Percentiles rank a stretch among this genome's conserved stretches.
phyloP scores from a whole-genome alignment of 1,284 basidiomycete genomes.

The Rhodotorula mucilaginosa region DNA sequence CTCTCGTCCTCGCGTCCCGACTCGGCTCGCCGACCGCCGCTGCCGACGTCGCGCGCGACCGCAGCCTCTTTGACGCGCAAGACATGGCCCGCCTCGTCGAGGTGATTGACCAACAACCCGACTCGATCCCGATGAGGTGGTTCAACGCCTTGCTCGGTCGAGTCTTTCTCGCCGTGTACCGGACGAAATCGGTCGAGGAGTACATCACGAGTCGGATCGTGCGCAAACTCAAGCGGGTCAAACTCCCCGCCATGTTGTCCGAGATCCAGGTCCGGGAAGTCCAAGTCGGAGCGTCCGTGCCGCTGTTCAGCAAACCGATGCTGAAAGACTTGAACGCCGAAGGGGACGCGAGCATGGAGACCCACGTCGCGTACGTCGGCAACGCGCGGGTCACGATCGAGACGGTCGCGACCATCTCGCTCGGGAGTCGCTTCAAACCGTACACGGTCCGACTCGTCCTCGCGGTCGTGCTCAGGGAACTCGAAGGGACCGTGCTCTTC shows the following conservation, averaged over 20 bases:
- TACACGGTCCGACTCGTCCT: conserved; percentile 82
- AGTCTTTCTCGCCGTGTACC: conserved; percentile 86
- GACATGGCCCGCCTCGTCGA: conserved; percentile 83
- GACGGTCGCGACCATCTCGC: conserved; percentile 73
- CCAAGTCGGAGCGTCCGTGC: conserved; percentile 77
- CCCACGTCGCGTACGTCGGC: conserved; percentile 79
- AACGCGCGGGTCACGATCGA: conserved; percentile 84
- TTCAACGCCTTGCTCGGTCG: conserved; percentile 89
- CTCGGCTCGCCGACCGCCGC: conserved; percentile 45
- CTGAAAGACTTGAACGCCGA: conserved; percentile 90
- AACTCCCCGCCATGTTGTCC: conserved; percentile 78
- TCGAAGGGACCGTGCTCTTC: conserved; percentile 86
- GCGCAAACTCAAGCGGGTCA: conserved; percentile 89
- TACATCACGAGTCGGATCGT: conserved; percentile 85
- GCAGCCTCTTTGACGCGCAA: conserved; percentile 64
- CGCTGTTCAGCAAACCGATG: conserved; percentile 83
- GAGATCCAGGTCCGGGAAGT: conserved; percentile 85
- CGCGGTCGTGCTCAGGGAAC: conserved; percentile 74
- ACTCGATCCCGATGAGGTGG: conserved; percentile 95
- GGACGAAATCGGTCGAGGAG: conserved; percentile 43
- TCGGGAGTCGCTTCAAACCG: conserved; percentile 66
- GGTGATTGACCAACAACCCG: conserved; percentile 84
- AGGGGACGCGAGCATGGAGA: conserved; percentile 85
- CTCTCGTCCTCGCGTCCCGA: conserved; percentile 72
- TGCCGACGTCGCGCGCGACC: conserved; percentile 41